Evolutionary conservation across 768 basidiomycete genomes (phyloP).

Genomic region (Lentinula edodes): DNA sequence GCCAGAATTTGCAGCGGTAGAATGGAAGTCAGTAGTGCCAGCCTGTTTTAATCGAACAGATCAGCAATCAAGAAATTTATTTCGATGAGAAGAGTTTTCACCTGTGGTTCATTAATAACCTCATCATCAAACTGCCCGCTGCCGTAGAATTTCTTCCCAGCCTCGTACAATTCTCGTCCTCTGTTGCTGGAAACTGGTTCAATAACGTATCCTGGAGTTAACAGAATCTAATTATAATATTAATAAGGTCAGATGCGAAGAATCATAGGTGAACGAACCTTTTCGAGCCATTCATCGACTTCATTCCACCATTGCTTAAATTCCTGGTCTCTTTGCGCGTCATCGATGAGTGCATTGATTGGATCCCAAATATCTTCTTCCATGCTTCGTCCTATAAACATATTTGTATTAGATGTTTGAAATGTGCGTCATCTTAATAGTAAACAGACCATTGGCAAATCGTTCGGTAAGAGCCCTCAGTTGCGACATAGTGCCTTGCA

Average conservation of each 20-base stretch:
- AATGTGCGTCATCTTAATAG: too few relatives aligned
- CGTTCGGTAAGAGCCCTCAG: conserved; percentile 84
- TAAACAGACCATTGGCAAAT: conserved; percentile 70
- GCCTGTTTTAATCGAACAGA: too few relatives aligned
- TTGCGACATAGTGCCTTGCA: conserved; percentile 54
- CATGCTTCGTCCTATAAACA: conserved; percentile 24
- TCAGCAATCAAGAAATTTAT: too few relatives aligned
- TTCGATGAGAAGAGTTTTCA: too few relatives aligned
- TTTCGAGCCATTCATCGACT: conserved; percentile 61
- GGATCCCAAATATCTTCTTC: conserved; percentile 59
- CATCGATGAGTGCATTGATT: conserved; percentile 64
- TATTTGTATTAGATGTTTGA: too few relatives aligned
- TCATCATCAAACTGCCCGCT: background rate
- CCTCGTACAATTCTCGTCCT: conserved; percentile 57
- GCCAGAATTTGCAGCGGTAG: background rate
- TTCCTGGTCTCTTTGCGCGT: conserved; percentile 68
- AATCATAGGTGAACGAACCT: conserved; percentile 30
- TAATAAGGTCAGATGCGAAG: background rate
- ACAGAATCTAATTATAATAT: conserved; percentile 64
- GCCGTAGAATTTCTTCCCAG: conserved; percentile 71
- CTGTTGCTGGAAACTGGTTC: conserved; percentile 67
- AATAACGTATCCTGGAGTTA: conserved; percentile 85
- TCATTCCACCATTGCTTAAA: conserved; percentile 68
- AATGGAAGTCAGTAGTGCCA: too few relatives aligned
- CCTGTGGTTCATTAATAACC: background rate